Conservation (phyloP, 2,329 filamentous ascomycete species). For the Incumbomyces delicatus region DNA sequence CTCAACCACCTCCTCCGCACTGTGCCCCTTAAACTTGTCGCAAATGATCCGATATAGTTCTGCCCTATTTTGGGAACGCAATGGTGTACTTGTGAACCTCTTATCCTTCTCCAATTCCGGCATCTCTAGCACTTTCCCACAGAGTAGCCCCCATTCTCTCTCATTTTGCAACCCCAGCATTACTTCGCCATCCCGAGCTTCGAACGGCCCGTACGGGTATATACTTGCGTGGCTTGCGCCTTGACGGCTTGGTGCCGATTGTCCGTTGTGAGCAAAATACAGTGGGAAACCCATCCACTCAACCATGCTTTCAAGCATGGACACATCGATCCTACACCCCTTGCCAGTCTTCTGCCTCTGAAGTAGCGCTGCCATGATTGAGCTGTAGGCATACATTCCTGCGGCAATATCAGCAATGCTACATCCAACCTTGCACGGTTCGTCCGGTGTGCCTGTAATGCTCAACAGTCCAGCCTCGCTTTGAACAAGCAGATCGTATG, state of each 20-base stretch:
- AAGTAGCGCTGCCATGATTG: slow-evolving; percentile 42
- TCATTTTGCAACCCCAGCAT: slow-evolving; percentile 52
- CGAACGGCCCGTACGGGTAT: slow-evolving; percentile 49
- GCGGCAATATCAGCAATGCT: slow-evolving; percentile 48
- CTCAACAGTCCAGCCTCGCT: slow-evolving; percentile 46
- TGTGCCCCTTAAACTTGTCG: slow-evolving; percentile 30
- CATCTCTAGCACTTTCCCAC: slow-evolving; percentile 36
- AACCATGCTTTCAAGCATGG: slow-evolving; percentile 49
- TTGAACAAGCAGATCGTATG: slow-evolving; percentile 47
- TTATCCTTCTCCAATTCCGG: slow-evolving; percentile 34
- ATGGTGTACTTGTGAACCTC: slow-evolving; percentile 40
- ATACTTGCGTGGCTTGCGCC: slow-evolving; percentile 47
- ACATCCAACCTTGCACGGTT: slow-evolving; percentile 43
- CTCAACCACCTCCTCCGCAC: slow-evolving; percentile 32
- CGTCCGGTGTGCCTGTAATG: slow-evolving; percentile 36
- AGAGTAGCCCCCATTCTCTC: slow-evolving; percentile 45
- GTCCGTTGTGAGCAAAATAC: slow-evolving; percentile 43
- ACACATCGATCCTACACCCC: slow-evolving; percentile 45
- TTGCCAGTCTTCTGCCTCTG: slow-evolving; percentile 40
- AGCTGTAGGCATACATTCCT: slow-evolving; percentile 44
- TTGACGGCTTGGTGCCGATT: slow-evolving; percentile 33
- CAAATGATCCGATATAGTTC: slow-evolving; percentile 39
- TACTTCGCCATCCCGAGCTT: slow-evolving; percentile 38
- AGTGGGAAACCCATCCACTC: slow-evolving; percentile 52
- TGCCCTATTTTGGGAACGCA: slow-evolving; percentile 39